phyloP scores from a whole-genome alignment of 345 rosid genomes.

The thale cress (Arabidopsis thaliana) region TAIR10.1 NC_003075.7:15901501-15902000 shows the following conservation, averaged over 20 bases:
- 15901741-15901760: not conserved
- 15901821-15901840: conserved; percentile 71
- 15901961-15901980: conserved; percentile 86
- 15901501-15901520: conserved; percentile 97
- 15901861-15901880: conserved; percentile 98
- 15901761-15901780: conserved; percentile 4
- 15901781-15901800: conserved; percentile 10
- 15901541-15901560: conserved; percentile 85
- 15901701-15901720: conserved; percentile 78
- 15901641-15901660: conserved; percentile 4
- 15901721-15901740: conserved; percentile 52
- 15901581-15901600: conserved; percentile 18
- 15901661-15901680: conserved; percentile 72
- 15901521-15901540: conserved; percentile 59
- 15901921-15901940: conserved; percentile 98
- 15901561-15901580: conserved; percentile 38
- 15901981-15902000: conserved; percentile 98
- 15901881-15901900: conserved; percentile 89
- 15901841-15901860: conserved; percentile 99
- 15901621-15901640: conserved; percentile 13
- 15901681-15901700: conserved; percentile 87
- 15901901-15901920: conserved; percentile 93
- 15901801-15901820: not conserved
- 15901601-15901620: not conserved
- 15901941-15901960: conserved; percentile 94